Percentiles rank a stretch among this genome's conserved stretches.
phyloP scores from a whole-genome alignment of 2,329 filamentous ascomycete genomes.

The Daldinia sp. region DNA sequence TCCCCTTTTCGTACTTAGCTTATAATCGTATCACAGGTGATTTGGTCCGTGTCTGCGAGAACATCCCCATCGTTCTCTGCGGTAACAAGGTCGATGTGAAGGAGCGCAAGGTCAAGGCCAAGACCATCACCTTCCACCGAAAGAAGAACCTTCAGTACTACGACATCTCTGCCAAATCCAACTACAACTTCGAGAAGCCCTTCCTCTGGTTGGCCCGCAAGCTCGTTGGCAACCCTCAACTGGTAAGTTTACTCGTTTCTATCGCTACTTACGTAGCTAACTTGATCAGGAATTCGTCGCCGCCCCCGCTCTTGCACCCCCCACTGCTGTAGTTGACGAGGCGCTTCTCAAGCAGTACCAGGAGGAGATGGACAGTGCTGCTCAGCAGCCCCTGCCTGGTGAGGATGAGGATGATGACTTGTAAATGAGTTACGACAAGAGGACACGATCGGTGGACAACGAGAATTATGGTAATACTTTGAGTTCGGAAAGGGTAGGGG shows the following conservation, averaged over 20 bases:
- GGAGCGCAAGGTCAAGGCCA: slow-evolving; percentile 99
- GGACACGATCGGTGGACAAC: slow-evolving; percentile 23
- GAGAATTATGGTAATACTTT: slow-evolving; percentile 46
- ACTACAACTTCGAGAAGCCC: slow-evolving; percentile 99
- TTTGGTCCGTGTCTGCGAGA: slow-evolving; percentile 98
- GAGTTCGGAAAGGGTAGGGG: slow-evolving; percentile 46
- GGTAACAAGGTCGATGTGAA: slow-evolving; percentile 99
- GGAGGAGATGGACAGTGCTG: slow-evolving; percentile 88
- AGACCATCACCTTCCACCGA: slow-evolving; percentile 99
- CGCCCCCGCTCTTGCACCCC: slow-evolving; percentile 91
- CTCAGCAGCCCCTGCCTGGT: slow-evolving; percentile 87
- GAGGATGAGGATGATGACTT: slow-evolving; percentile 85
- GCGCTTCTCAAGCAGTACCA: slow-evolving; percentile 83
- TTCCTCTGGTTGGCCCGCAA: slow-evolving; percentile 99
- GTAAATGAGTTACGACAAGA: slow-evolving; percentile 56
- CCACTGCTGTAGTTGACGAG: slow-evolving; percentile 90
- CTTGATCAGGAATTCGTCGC: slow-evolving; percentile 88
- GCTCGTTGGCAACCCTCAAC: slow-evolving; percentile 90
- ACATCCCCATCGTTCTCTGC: slow-evolving; percentile 97
- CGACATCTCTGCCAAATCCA: slow-evolving; percentile 99
- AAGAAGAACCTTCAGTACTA: slow-evolving; percentile 99
- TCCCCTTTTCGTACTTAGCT: slow-evolving; percentile 23
- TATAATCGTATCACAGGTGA: slow-evolving; percentile 72
- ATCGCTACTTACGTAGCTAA: slow-evolving; percentile 46
- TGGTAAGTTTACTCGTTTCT: slow-evolving; percentile 68